A percentile compares a stretch with the other conserved stretches of the same genome.
phyloP scores from a whole-genome alignment of 345 rosid genomes.

The Chamaenerion angustifolium region DNA sequence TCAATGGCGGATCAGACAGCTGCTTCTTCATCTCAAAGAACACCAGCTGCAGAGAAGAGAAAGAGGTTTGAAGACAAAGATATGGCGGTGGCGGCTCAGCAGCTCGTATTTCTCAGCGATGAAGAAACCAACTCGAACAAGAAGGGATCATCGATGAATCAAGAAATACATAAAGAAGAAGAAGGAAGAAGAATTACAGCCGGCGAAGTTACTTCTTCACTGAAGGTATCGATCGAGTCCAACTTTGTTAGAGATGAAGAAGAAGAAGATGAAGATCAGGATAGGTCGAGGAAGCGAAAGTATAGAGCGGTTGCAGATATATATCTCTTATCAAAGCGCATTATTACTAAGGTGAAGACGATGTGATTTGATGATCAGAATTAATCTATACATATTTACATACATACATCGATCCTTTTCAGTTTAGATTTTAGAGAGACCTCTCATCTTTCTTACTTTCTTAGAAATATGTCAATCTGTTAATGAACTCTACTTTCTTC shows the following conservation, averaged over 20 bases:
- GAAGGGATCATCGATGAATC: background rate
- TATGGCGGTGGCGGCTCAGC: slow-evolving; percentile 23
- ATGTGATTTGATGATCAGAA: background rate
- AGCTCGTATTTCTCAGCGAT: slow-evolving; percentile 29
- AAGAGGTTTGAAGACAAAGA: slow-evolving; percentile 11
- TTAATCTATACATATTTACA: too few relatives aligned
- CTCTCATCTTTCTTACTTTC: too few relatives aligned
- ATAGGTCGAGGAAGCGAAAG: slow-evolving; percentile 4
- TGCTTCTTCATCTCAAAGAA: background rate
- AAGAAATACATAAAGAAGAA: background rate
- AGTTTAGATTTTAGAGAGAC: too few relatives aligned
- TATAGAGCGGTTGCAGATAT: background rate
- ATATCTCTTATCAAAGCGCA: slow-evolving; percentile 1
- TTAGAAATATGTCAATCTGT: too few relatives aligned
- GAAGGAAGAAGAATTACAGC: slow-evolving; percentile 8
- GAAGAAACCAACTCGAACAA: slow-evolving; percentile 16
- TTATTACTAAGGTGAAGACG: background rate
- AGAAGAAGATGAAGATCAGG: background rate
- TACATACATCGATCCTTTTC: too few relatives aligned
- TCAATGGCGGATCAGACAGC: too few relatives aligned
- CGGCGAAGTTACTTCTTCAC: background rate
- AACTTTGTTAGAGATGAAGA: slow-evolving; percentile 23
- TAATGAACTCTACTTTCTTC: too few relatives aligned
- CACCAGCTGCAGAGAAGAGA: slow-evolving; percentile 3
- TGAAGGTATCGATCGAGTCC: slow-evolving; percentile 14